These are phyloP conservation scores for Aspergillus sp. DNA, from an alignment of 2,329 filamentous ascomycete species.

Conservation along the genomic window DNA sequence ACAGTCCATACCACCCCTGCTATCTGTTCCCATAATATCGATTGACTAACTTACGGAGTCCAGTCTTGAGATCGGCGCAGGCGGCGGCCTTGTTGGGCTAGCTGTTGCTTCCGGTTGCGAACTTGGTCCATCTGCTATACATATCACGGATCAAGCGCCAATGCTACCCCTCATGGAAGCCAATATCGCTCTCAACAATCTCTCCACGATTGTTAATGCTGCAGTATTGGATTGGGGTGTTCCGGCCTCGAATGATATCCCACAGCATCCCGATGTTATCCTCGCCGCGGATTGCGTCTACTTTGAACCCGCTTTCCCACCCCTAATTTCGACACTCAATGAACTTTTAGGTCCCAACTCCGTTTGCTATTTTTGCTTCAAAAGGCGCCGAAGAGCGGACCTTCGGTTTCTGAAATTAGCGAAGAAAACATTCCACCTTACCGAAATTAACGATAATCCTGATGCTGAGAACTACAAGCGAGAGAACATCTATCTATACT, in stretches of 20 bases:
- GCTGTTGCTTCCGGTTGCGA: slow-evolving; percentile 59
- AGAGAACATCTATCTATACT: slow-evolving; percentile 42
- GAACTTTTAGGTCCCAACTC: slow-evolving; percentile 66
- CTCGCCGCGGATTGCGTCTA: slow-evolving; percentile 97
- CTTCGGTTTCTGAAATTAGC: slow-evolving; percentile 72
- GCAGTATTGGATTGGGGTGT: slow-evolving; percentile 76
- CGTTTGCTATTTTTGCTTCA: slow-evolving; percentile 89
- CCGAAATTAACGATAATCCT: slow-evolving; percentile 60
- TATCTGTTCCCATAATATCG: not conserved
- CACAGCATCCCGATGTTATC: slow-evolving; percentile 68
- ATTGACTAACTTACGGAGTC: slow-evolving; percentile 9
- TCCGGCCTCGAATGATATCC: slow-evolving; percentile 39
- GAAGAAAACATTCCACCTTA: slow-evolving; percentile 64
- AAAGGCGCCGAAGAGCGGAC: slow-evolving; percentile 81
- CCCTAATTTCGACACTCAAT: slow-evolving; percentile 75
- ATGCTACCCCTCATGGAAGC: slow-evolving; percentile 84
- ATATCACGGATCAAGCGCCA: slow-evolving; percentile 81
- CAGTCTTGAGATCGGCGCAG: slow-evolving; percentile 88
- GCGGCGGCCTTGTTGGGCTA: slow-evolving; percentile 79
- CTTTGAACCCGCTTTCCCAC: slow-evolving; percentile 91
- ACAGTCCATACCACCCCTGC: not conserved
- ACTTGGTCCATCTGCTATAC: slow-evolving; percentile 55
- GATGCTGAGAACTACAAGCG: slow-evolving; percentile 33
- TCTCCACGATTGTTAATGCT: slow-evolving; percentile 64
- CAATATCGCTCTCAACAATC: slow-evolving; percentile 79